These are phyloP conservation scores for Edaphochlamys debaryana DNA, from an alignment of 139 green algal genomes.

Conservation along the genomic window DNA sequence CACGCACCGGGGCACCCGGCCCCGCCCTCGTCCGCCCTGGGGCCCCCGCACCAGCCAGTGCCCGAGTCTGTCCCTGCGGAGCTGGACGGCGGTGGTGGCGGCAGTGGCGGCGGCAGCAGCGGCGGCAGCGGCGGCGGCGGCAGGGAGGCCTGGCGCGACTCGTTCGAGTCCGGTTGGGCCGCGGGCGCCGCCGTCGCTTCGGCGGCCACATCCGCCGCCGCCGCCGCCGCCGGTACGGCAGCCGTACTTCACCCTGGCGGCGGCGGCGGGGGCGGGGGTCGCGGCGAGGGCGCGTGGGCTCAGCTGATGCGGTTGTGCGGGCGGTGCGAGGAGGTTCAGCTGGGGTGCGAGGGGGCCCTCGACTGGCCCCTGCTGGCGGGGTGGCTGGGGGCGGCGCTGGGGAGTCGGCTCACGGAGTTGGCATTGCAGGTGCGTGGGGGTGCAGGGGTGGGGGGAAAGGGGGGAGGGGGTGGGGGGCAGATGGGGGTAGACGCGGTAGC, in stretches of 20 bases:
- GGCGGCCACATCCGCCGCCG: background rate
- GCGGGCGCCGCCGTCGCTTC: background rate
- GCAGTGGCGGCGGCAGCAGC: background rate
- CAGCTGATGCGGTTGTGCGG: background rate
- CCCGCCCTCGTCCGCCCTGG: too few species aligned
- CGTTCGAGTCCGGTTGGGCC: background rate
- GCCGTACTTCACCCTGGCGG: too few species aligned
- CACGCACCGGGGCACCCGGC: too few species aligned
- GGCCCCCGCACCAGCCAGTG: too few species aligned
- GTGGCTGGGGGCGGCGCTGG: constrained; percentile 31
- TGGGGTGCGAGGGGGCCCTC: background rate
- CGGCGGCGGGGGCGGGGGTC: background rate
- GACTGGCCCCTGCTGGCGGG: constrained; percentile 7
- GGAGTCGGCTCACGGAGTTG: background rate
- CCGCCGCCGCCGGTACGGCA: background rate
- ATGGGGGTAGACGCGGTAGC: too few species aligned
- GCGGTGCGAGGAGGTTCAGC: constrained; percentile 1
- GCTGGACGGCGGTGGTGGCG: background rate
- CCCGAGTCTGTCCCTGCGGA: too few species aligned
- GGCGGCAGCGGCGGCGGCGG: background rate
- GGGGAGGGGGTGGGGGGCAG: too few species aligned
- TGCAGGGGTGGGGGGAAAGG: too few species aligned
- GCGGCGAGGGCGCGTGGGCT: background rate
- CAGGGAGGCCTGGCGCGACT: background rate
- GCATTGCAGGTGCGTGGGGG: constrained; percentile 29